Evolutionary conservation across 768 basidiomycete species (phyloP).

Genomic region (Phlebiopsis gigantea): DNA sequence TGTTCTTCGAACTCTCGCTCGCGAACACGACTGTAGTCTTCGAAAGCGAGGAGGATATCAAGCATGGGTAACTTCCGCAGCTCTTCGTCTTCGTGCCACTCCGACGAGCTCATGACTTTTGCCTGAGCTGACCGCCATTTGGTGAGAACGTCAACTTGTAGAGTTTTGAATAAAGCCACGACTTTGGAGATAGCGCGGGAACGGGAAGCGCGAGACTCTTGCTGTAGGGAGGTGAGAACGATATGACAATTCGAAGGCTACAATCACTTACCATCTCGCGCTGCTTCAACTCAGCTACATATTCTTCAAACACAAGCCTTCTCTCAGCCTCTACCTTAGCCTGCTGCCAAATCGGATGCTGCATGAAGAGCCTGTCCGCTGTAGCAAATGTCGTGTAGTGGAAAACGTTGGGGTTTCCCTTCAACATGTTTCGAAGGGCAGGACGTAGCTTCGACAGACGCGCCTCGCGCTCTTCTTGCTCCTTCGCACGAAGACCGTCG

Average conservation of each 20-base stretch:
- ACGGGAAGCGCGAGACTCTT: slow-evolving; percentile 73
- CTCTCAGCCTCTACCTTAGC: slow-evolving; percentile 83
- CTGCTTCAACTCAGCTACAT: slow-evolving; percentile 77
- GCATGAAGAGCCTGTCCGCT: slow-evolving; percentile 79
- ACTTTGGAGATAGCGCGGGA: slow-evolving; percentile 79
- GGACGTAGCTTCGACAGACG: slow-evolving; percentile 84
- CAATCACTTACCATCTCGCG: slow-evolving; percentile 73
- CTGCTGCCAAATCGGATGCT: slow-evolving; percentile 90
- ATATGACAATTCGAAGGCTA: not conserved
- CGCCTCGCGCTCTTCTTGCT: slow-evolving; percentile 81
- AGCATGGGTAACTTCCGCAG: slow-evolving; percentile 81
- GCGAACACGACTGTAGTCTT: slow-evolving; percentile 86
- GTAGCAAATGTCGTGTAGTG: slow-evolving; percentile 89
- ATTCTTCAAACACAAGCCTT: slow-evolving; percentile 86
- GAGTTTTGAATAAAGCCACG: slow-evolving; percentile 75
- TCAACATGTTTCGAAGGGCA: slow-evolving; percentile 79
- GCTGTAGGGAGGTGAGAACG: slow-evolving; percentile 35
- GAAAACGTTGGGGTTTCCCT: slow-evolving; percentile 82
- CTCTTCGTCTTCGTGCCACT: slow-evolving; percentile 74
- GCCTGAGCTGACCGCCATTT: slow-evolving; percentile 86
- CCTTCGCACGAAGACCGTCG: slow-evolving; percentile 68
- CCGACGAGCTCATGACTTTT: slow-evolving; percentile 68
- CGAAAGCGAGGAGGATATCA: slow-evolving; percentile 90
- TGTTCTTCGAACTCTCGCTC: slow-evolving; percentile 92
- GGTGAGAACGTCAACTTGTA: slow-evolving; percentile 90